Conservation (phyloP, 2,329 filamentous ascomycete species). For the Bretziella fagacearum region DNA sequence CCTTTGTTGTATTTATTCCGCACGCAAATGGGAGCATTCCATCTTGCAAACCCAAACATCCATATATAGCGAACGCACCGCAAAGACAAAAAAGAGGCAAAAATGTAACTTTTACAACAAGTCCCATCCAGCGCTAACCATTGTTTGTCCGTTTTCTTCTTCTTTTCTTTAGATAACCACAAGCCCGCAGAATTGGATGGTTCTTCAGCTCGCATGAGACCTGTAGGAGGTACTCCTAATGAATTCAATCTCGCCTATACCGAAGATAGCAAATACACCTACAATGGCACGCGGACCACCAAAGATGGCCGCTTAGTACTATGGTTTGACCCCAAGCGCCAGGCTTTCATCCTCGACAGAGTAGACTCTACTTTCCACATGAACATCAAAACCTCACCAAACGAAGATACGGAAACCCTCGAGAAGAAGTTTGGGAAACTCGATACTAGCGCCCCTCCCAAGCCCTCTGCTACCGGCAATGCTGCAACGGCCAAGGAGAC, state of each 20-base stretch:
- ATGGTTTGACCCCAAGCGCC: slow-evolving; percentile 56
- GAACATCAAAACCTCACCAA: slow-evolving; percentile 59
- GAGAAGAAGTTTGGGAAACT: slow-evolving; percentile 52
- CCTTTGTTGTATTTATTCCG: no score
- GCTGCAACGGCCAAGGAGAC: slow-evolving; percentile 3
- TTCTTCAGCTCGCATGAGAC: slow-evolving; percentile 34
- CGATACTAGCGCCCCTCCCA: slow-evolving; percentile 20
- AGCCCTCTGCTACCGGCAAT: slow-evolving; percentile 1
- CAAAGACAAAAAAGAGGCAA: no score
- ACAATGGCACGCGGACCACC: slow-evolving; percentile 40
- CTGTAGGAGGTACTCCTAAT: slow-evolving; percentile 30
- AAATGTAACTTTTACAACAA: no score
- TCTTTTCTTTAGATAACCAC: slow-evolving; percentile 37
- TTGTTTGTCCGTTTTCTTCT: neutral
- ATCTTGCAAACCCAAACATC: no score
- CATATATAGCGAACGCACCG: no score
- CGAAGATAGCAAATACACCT: slow-evolving; percentile 41
- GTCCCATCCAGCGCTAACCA: no score
- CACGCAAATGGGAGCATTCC: no score
- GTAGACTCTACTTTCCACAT: slow-evolving; percentile 72
- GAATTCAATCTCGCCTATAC: slow-evolving; percentile 40
- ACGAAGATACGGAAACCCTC: slow-evolving; percentile 45
- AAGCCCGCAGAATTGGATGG: slow-evolving; percentile 37
- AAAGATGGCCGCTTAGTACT: slow-evolving; percentile 46
- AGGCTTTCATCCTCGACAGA: slow-evolving; percentile 67